Base-by-base conservation (phyloP, 768 basidiomycete species). In the Crucibulum laeve region DNA sequence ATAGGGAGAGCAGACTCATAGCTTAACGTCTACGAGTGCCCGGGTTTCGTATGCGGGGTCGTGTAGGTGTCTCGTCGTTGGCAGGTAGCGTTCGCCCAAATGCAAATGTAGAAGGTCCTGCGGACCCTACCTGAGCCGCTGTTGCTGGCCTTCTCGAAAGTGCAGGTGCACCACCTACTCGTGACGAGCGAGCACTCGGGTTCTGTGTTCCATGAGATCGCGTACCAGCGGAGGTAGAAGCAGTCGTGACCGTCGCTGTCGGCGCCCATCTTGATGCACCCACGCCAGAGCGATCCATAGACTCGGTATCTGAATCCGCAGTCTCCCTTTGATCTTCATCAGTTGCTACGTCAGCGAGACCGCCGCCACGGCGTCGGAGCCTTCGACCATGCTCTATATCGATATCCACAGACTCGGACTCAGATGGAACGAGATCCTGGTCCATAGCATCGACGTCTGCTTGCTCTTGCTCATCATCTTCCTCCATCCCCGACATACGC, bases 371-470 rank as follows among this genome's bases (percentile, higher is more conserved):
- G 47, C 54, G 41, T 34, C 53, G 44, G 37, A 46, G 43, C 25
- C 42, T 39, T 35, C 42, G 55, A 50, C 39, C 54, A 21, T 43
- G 53, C 19, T 56, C 53, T n/a, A 61, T 46, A 37, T 57, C 60
- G 26, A 58, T 64, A 44, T 62, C 68, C 36, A 56, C 59, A 15
- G 66, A 73, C 51, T 67, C 76, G 44, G 58, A 63, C 35, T 73
- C 73, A 4, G 68, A 71, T 4, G 67, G 58, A 5, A 63, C 64
- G 46, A 79, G 59, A 52, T 80, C 84, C 59, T 87, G 81, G 49
- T 88, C 85, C 85, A 86, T 86, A 21, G 80, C 82, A 56, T 86
- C 85, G 0, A 69, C 66, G 55, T 84, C 82, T 8, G 67, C 74
- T 51, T 80, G 74, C 43, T 80, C 80, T 51, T 74, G 73, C 43